Evolutionary conservation across 2,329 filamentous ascomycete genomes (phyloP).

Genomic region (Lachnellula suecica): DNA sequence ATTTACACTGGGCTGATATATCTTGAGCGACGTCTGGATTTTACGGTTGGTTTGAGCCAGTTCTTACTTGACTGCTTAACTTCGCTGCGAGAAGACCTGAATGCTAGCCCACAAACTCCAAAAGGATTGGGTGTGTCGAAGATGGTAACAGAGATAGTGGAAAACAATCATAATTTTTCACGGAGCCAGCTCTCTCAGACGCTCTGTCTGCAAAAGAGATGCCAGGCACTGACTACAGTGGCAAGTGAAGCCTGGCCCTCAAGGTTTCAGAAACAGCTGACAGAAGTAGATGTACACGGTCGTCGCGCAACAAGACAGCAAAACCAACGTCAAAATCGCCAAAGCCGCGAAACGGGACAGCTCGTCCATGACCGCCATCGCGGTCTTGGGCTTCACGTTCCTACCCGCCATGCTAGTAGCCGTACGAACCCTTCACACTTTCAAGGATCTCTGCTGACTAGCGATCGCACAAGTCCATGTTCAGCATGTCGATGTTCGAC

Average conservation of each 20-base stretch:
- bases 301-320: slow-evolving; percentile 5
- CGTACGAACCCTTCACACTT: slow-evolving; percentile 1
- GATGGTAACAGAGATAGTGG: slow-evolving; percentile 2
- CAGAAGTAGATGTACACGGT: slow-evolving; percentile 5
- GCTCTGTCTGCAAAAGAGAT: slow-evolving; percentile 11
- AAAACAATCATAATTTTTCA: slow-evolving; percentile 5
- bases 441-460: neutral
- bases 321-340: slow-evolving; percentile 12
- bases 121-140: neutral
- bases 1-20: slow-evolving; percentile 6
- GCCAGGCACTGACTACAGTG: slow-evolving; percentile 5
- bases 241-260: neutral
- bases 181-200: slow-evolving; percentile 2
- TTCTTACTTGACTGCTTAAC: slow-evolving; percentile 4
- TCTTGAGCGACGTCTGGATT: slow-evolving; percentile 8
- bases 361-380: slow-evolving; percentile 38
- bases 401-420: slow-evolving; percentile 31
- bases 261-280: neutral
- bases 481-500: slow-evolving; percentile 11
- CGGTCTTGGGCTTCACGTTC: slow-evolving; percentile 40
- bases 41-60: neutral
- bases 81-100: neutral
- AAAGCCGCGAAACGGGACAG: slow-evolving; percentile 32
- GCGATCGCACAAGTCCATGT: neutral
- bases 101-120: neutral